Base-by-base conservation (phyloP, 352 stramenopile species). In the Halophytophthora polymorphica region DNA sequence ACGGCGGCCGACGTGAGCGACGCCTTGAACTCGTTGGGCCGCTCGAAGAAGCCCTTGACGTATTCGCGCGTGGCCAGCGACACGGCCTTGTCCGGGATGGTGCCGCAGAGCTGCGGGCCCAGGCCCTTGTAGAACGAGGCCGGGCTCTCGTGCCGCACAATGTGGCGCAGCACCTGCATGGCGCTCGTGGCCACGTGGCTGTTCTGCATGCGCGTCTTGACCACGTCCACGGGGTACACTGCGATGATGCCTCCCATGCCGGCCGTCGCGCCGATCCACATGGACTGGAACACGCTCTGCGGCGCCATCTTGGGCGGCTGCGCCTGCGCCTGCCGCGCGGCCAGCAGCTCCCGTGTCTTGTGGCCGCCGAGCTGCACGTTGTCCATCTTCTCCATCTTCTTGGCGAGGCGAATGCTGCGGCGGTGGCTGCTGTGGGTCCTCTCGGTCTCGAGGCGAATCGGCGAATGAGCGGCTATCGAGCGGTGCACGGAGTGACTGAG, bases 151-250 rank as follows among this genome's bases (percentile, higher is more conserved):
- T 77, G 69, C 18, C 71, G 64, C 60, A 88, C 67, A 44, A 88
- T 86, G 44, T 45, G 61, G 36, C 68, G 78, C 21, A 91, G 62
- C 17, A 85, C 62, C 47, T 85, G 64, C 23, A 81, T 46, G 21
- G 75, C 75, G 45, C 70, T 85, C 18, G 61, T 75, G 18, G 80
- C 61, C 25, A 83, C 76, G 40, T 62, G 73, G 44, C 69, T 83
- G 61, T 88, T 69, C 57, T 92, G 82, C 82, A 92, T 92, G 58
- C 82, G 77, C 40, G 82, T 92, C 73, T 92, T 92, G 66, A 92
- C 72, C 36, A 92, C 82, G 50, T 92, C 82, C 21, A 92, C 73
- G 6, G 82, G 82, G 59, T 90, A 92, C 56, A 92, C 79, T 36
- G 75, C 75, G 49, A 88, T 82, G 68, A 92, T 90, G 42, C 79